Conservation (phyloP, 768 basidiomycete genomes). For the Pleurotus djamor region DNA sequence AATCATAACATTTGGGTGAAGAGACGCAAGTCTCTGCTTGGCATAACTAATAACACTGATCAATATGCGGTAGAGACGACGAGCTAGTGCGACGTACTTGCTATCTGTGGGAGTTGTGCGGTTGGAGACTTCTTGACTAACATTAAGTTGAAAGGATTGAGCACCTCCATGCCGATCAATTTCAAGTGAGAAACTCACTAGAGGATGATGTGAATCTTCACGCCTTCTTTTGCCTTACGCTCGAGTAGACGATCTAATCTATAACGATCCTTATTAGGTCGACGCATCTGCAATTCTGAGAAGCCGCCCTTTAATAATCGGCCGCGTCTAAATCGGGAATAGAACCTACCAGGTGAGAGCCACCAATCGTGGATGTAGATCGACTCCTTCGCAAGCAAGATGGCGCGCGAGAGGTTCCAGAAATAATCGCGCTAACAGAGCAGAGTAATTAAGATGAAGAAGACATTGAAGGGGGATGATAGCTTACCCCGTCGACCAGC, state of each 20-base stretch:
- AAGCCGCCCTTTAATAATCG: neutral
- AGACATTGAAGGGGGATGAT: neutral
- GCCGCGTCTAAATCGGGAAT: neutral
- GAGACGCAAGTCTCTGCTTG: slow-evolving; percentile 72
- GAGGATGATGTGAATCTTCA: slow-evolving; percentile 93
- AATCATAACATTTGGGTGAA: slow-evolving; percentile 94
- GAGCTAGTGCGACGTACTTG: slow-evolving; percentile 49
- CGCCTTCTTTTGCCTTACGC: slow-evolving; percentile 91
- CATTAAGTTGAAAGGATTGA: slow-evolving; percentile 6
- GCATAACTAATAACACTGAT: slow-evolving; percentile 56
- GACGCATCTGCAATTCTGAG: slow-evolving; percentile 77
- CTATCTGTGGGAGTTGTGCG: slow-evolving; percentile 93
- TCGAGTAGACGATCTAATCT: slow-evolving; percentile 85
- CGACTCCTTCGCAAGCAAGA: slow-evolving; percentile 80
- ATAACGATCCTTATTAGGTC: slow-evolving; percentile 83
- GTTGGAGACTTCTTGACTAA: slow-evolving; percentile 92
- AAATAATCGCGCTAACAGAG: slow-evolving; percentile 87
- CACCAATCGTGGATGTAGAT: slow-evolving; percentile 99
- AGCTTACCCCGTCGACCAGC: slow-evolving; percentile 91
- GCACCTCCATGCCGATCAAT: slow-evolving; percentile 2
- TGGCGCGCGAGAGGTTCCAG: slow-evolving; percentile 94
- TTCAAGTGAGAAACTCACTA: slow-evolving; percentile 78
- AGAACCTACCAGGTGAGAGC: slow-evolving; percentile 74
- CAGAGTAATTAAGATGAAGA: slow-evolving; percentile 4
- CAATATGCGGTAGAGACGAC: neutral